phyloP scores from a whole-genome alignment of 805 yeast genomes.

The Metschnikowia colocasiae region DNA sequence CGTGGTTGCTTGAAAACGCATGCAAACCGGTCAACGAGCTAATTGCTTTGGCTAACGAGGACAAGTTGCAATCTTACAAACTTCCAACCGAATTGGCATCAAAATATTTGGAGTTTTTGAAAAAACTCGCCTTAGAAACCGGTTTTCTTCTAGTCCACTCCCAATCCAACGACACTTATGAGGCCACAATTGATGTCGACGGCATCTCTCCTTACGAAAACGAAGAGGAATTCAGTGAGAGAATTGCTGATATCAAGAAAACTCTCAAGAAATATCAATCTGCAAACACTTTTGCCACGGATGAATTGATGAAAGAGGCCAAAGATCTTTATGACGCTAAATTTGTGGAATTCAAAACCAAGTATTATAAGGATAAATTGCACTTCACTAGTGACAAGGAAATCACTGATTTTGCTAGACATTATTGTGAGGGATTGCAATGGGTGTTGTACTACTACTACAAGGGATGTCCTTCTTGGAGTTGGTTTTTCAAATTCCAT shows the following conservation, averaged over 20 bases:
- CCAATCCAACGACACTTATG: conserved; percentile 50
- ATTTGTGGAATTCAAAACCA: conserved; percentile 77
- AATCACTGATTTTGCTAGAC: conserved; percentile 62
- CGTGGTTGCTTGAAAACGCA: conserved; percentile 44
- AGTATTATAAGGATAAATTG: conserved; percentile 81
- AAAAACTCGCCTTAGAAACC: conserved; percentile 59
- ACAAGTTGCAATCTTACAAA: conserved; percentile 25
- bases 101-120: conserved; percentile 58
- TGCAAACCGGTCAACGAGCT: conserved; percentile 31
- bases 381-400: conserved; percentile 62
- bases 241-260: conserved; percentile 50
- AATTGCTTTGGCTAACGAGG: conserved; percentile 29
- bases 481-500: conserved; percentile 88
- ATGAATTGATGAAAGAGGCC: conserved; percentile 42
- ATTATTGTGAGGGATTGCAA: conserved; percentile 90
- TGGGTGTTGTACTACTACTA: conserved; percentile 95
- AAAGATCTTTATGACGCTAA: conserved; percentile 68
- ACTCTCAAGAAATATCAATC: conserved; percentile 62
- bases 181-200: conserved; percentile 64
- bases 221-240: conserved; percentile 57
- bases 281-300: conserved; percentile 60
- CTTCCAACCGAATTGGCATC: conserved; percentile 47
- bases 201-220: conserved; percentile 68
- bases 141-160: conserved; percentile 68
- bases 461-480: conserved; percentile 91